Conservation (phyloP, 2,329 filamentous ascomycete genomes). For the Uncinocarpus reesii region DNA sequence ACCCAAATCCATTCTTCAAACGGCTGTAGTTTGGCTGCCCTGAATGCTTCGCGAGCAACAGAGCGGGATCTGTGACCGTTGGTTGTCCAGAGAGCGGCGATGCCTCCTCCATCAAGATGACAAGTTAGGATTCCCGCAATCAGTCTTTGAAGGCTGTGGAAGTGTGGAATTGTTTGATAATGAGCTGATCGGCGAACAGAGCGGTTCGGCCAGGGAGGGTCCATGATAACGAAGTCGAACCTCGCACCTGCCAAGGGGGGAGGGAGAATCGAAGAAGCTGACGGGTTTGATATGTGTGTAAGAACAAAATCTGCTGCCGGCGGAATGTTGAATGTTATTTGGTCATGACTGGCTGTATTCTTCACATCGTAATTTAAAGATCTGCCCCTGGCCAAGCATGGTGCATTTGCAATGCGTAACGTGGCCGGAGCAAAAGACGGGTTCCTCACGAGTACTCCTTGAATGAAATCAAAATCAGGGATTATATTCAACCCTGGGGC, state of each 20-base stretch:
- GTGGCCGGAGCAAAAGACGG: slow-evolving; percentile 19
- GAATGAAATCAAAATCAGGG: slow-evolving; percentile 20
- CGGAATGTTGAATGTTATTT: slow-evolving; percentile 37
- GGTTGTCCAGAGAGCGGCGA: slow-evolving; percentile 53
- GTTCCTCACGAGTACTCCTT: slow-evolving; percentile 25
- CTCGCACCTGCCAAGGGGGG: slow-evolving; percentile 24
- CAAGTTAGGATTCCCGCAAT: slow-evolving; percentile 36
- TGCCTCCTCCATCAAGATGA: slow-evolving; percentile 20
- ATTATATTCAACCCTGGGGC: slow-evolving; percentile 28
- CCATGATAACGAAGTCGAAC: slow-evolving; percentile 51
- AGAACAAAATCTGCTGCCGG: slow-evolving; percentile 41
- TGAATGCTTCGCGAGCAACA: slow-evolving; percentile 37
- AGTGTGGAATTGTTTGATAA: slow-evolving; percentile 33
- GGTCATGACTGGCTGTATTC: no score
- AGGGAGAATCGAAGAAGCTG: slow-evolving; percentile 20
- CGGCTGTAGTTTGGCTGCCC: slow-evolving; percentile 39
- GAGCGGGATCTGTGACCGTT: slow-evolving; percentile 45
- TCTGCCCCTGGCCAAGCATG: background rate
- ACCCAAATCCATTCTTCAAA: slow-evolving; percentile 56
- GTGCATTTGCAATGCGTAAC: slow-evolving; percentile 13
- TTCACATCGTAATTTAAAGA: no score
- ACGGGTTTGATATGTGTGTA: slow-evolving; percentile 23
- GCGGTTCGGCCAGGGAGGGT: slow-evolving; percentile 55
- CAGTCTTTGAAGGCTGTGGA: slow-evolving; percentile 23
- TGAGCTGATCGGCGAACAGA: slow-evolving; percentile 46